Conservation (phyloP, 225 moss, liverwort and hornwort species). For the Lunularia cruciata region DNA sequence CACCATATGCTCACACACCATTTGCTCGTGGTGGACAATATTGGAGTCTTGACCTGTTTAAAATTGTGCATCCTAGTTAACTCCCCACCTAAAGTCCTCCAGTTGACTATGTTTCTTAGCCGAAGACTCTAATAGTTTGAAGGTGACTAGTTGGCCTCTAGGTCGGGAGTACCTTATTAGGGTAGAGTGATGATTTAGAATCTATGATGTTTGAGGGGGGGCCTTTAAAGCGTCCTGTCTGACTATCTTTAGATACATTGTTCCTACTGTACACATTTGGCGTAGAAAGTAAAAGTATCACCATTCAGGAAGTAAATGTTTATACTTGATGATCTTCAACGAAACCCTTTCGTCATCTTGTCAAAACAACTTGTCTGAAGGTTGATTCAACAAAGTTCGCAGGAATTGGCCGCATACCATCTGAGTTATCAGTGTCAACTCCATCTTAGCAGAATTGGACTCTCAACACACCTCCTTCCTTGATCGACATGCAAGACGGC, state of each 20-base stretch:
- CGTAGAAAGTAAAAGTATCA: constrained; percentile 2
- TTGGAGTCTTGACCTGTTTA: neutral
- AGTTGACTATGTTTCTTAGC: neutral
- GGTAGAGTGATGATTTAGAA: neutral
- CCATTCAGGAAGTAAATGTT: neutral
- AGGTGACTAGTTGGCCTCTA: neutral
- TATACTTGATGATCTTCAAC: neutral
- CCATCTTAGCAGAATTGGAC: too few species aligned
- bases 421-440: neutral
- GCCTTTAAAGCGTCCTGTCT: neutral
- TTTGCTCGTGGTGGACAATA: neutral
- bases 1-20: too few species aligned
- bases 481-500: too few species aligned
- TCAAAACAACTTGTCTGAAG: constrained; percentile 1
- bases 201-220: constrained; percentile 4
- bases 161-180: neutral
- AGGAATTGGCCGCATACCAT: neutral
- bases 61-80: neutral
- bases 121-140: neutral
- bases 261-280: constrained; percentile 12
- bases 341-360: neutral
- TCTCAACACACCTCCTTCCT: too few species aligned
- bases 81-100: constrained; percentile 18
- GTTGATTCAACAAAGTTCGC: neutral
- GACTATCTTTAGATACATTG: neutral